These are phyloP conservation scores for Populus hybrid DNA, from an alignment of 441 rosid genomes.

Conservation along the genomic window DNA sequence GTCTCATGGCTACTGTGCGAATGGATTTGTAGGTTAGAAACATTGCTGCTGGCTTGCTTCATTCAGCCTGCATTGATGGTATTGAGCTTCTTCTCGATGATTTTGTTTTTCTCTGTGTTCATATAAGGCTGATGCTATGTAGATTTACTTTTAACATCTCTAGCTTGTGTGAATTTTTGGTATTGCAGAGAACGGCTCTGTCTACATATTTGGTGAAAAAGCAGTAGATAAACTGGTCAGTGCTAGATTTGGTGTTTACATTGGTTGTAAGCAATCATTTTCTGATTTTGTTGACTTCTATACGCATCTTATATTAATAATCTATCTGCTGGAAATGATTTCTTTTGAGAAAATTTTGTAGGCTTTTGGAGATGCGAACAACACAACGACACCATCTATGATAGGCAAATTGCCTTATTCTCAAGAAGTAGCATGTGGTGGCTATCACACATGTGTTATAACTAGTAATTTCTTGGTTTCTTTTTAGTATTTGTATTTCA, in stretches of 20 bases:
- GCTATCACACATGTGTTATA: slow-evolving; percentile 85
- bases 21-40: slow-evolving; percentile 50
- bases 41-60: slow-evolving; percentile 89
- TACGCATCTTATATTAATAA: background rate
- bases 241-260: slow-evolving; percentile 8
- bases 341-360: slow-evolving; percentile 20
- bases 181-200: slow-evolving; percentile 73
- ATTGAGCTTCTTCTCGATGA: slow-evolving; percentile 16
- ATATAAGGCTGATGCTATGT: background rate
- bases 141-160: slow-evolving; percentile 7
- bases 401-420: slow-evolving; percentile 57
- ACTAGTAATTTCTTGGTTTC: slow-evolving; percentile 51
- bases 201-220: slow-evolving; percentile 79
- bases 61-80: slow-evolving; percentile 90
- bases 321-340: slow-evolving; percentile 1
- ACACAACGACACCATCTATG: slow-evolving; percentile 54
- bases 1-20: slow-evolving; percentile 18
- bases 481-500: background rate
- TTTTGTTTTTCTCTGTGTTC: background rate
- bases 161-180: slow-evolving; percentile 25
- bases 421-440: slow-evolving; percentile 86
- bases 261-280: background rate
- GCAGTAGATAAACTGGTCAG: slow-evolving; percentile 51
- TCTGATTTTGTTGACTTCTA: background rate
- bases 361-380: slow-evolving; percentile 56